These are phyloP conservation scores for Ascochyta rabiei DNA, from an alignment of 2,329 filamentous ascomycete genomes.

Conservation along the genomic window DNA sequence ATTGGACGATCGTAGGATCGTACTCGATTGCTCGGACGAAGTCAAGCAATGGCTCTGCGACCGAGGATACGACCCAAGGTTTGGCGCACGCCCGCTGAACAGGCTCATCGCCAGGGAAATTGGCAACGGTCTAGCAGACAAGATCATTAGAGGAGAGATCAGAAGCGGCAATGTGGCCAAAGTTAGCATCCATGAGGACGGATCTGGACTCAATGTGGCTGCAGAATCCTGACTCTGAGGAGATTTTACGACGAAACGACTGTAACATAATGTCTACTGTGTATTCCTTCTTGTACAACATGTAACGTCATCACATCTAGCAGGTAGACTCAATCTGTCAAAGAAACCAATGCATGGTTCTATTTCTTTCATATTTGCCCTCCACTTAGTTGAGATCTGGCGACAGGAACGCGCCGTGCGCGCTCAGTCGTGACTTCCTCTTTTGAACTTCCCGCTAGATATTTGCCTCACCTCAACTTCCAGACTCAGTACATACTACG, in stretches of 20 bases:
- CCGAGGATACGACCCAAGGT: conserved; percentile 87
- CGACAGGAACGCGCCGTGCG: conserved; percentile 23
- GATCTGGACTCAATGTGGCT: conserved; percentile 34
- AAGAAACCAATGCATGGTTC: conserved; percentile 9
- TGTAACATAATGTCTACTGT: conserved; percentile 21
- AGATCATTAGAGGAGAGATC: conserved; percentile 86
- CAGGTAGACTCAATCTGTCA: conserved; percentile 16
- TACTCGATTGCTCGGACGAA: conserved; percentile 70
- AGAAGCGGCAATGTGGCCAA: conserved; percentile 75
- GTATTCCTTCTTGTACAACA: conserved; percentile 13
- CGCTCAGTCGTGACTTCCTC: conserved; percentile 25
- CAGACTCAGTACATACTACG: not conserved
- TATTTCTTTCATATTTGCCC: not conserved
- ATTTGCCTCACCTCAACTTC: not conserved
- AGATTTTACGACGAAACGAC: conserved; percentile 28
- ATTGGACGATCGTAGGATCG: conserved; percentile 84
- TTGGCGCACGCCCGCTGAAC: conserved; percentile 89
- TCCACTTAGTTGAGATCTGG: not conserved
- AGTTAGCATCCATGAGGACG: conserved; percentile 68
- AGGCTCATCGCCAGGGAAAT: conserved; percentile 89
- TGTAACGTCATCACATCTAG: conserved; percentile 14
- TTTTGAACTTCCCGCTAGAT: not conserved
- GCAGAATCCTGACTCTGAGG: conserved; percentile 16
- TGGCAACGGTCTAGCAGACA: conserved; percentile 84
- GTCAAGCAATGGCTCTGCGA: conserved; percentile 88